Conservation (phyloP, 495 filamentous ascomycete species). For the Aspergillus sparsus region DNA sequence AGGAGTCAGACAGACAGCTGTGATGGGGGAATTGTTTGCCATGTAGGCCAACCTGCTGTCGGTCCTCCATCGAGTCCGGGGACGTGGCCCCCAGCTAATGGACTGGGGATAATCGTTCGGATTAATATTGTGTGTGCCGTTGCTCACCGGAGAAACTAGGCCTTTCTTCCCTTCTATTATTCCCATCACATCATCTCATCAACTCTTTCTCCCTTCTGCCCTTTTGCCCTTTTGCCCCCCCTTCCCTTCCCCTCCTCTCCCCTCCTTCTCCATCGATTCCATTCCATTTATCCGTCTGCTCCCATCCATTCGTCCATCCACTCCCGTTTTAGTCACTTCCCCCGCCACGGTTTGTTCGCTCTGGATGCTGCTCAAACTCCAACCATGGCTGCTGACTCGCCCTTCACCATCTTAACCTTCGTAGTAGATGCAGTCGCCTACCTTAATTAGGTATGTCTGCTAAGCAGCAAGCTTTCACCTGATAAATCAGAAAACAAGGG, state of each 20-base stretch:
- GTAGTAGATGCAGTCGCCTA: constrained; percentile 18
- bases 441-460: constrained; percentile 20
- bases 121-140: neutral
- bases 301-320: constrained; percentile 3
- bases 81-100: constrained; percentile 10
- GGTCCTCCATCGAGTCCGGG: neutral
- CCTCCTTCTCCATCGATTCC: constrained; percentile 4
- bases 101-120: constrained; percentile 1
- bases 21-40: neutral
- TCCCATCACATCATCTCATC: neutral
- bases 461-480: constrained; percentile 12
- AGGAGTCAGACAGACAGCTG: too few species aligned
- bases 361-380: constrained; percentile 13
- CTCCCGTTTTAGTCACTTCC: neutral
- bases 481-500: neutral
- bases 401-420: constrained; percentile 12
- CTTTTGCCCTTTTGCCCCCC: neutral
- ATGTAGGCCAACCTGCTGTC: neutral
- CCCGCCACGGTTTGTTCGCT: constrained; percentile 9
- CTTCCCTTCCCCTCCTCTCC: neutral
- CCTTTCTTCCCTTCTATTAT: neutral
- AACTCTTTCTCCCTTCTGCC: neutral
- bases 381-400: constrained; percentile 21
- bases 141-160: constrained; percentile 9
- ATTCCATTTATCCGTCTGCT: neutral